Evolutionary conservation across 768 basidiomycete species (phyloP).

Genomic region (Heimioporus sp.): DNA sequence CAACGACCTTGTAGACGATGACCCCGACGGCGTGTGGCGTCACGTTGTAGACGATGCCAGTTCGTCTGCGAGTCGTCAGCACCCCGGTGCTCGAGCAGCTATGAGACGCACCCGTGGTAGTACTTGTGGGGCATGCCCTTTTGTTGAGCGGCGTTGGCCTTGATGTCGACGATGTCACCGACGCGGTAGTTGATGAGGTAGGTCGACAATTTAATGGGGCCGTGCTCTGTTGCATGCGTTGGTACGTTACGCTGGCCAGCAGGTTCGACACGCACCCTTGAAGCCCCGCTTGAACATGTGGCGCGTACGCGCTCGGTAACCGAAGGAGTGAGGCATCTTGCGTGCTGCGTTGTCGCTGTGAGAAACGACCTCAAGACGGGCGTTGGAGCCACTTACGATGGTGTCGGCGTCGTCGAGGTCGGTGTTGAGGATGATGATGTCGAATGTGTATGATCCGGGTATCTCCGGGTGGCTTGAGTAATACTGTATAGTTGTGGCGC

Average conservation of each 20-base stretch:
- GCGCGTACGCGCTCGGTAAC: conserved; percentile 99
- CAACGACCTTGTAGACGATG: conserved; percentile 97
- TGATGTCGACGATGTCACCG: conserved; percentile 99
- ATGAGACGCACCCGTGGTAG: conserved; percentile 82
- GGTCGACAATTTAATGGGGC: conserved; percentile 86
- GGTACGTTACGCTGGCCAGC: conserved; percentile 7
- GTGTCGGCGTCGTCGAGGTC: conserved; percentile 47
- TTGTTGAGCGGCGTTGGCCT: conserved; percentile 98
- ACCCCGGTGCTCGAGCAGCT: not conserved
- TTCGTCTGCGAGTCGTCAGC: conserved; percentile 58
- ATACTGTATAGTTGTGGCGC: conserved; percentile 66
- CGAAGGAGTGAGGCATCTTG: conserved; percentile 99
- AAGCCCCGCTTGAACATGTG: conserved; percentile 99
- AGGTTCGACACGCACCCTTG: conserved; percentile 67
- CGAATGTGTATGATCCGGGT: conserved; percentile 38
- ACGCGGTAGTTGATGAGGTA: conserved; percentile 92
- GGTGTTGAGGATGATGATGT: conserved; percentile 38
- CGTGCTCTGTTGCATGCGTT: conserved; percentile 63
- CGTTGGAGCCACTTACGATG: conserved; percentile 37
- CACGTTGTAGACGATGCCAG: conserved; percentile 98
- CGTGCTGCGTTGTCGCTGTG: conserved; percentile 37
- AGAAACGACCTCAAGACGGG: conserved; percentile 13
- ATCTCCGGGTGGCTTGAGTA: conserved; percentile 61
- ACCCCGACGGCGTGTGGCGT: conserved; percentile 93
- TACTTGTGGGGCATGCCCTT: conserved; percentile 99